These are phyloP conservation scores for Thelonectria rubi DNA, from an alignment of 2,329 filamentous ascomycete genomes.

Conservation along the genomic window DNA sequence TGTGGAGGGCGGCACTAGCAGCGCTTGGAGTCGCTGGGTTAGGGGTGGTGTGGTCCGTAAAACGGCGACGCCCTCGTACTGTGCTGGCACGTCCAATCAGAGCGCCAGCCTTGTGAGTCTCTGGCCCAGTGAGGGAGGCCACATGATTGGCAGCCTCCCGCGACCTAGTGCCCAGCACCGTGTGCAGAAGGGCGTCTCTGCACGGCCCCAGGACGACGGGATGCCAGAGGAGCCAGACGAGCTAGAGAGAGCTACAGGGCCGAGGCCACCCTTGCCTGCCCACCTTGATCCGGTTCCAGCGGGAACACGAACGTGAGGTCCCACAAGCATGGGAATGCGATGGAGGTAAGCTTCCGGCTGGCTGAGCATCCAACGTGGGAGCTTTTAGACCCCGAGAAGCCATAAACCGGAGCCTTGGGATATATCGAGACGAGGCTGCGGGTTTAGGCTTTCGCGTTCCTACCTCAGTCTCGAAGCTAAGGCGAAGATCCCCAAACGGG, in stretches of 20 bases:
- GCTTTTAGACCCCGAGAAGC: neutral
- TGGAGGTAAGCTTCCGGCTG: slow-evolving; percentile 18
- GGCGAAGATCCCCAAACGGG: slow-evolving; percentile 20
- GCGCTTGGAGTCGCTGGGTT: slow-evolving; percentile 34
- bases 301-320: slow-evolving; percentile 1
- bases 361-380: slow-evolving; percentile 17
- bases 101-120: slow-evolving; percentile 29
- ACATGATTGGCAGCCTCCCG: slow-evolving; percentile 47
- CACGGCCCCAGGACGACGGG: slow-evolving; percentile 28
- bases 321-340: slow-evolving; percentile 25
- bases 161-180: slow-evolving; percentile 32
- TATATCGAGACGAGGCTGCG: slow-evolving; percentile 29
- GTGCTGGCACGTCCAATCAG: slow-evolving; percentile 23
- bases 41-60: slow-evolving; percentile 37
- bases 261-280: slow-evolving; percentile 25
- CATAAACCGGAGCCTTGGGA: slow-evolving; percentile 20
- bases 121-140: slow-evolving; percentile 34
- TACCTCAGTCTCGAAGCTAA: slow-evolving; percentile 13
- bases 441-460: slow-evolving; percentile 29
- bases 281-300: slow-evolving; percentile 12
- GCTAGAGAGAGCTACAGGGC: slow-evolving; percentile 23
- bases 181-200: slow-evolving; percentile 31
- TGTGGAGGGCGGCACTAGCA: slow-evolving; percentile 39
- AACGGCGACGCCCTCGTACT: slow-evolving; percentile 21
- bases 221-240: slow-evolving; percentile 31